phyloP scores from a whole-genome alignment of 2,329 filamentous ascomycete species.

The Scolecobasidium constrictum region DNA sequence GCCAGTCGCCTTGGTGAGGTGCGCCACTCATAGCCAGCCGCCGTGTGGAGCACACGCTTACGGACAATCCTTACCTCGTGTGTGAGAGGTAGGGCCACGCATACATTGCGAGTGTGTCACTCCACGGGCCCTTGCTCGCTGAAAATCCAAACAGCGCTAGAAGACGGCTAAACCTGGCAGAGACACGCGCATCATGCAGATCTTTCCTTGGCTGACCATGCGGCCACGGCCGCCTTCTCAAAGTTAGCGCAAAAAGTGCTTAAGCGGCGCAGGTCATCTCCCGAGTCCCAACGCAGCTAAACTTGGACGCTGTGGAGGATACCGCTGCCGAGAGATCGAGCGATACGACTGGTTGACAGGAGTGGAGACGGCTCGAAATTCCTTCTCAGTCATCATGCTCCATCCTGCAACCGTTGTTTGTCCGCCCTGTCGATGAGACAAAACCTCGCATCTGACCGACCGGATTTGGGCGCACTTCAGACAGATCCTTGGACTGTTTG shows the following conservation, averaged over 20 bases:
- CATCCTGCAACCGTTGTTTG: too few relatives aligned
- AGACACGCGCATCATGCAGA: not conserved
- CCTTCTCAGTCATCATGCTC: too few relatives aligned
- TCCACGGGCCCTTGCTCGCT: not conserved
- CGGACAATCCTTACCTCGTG: not conserved
- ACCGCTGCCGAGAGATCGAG: not conserved
- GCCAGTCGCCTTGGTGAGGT: not conserved
- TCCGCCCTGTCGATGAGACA: too few relatives aligned
- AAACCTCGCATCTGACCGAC: too few relatives aligned
- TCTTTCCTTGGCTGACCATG: not conserved
- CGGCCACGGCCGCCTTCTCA: not conserved
- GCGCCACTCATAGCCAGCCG: not conserved
- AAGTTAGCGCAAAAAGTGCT: too few relatives aligned
- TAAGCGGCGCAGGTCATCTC: not conserved
- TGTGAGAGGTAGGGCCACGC: not conserved
- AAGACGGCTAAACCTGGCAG: not conserved
- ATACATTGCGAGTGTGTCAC: not conserved
- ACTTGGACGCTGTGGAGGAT: not conserved
- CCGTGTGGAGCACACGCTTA: too few relatives aligned
- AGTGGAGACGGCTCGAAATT: too few relatives aligned
- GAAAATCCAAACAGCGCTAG: conserved; percentile 6
- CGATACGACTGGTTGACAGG: too few relatives aligned
- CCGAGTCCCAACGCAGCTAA: not conserved
- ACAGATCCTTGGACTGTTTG: too few relatives aligned
- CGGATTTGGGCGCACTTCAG: too few relatives aligned